A percentile compares a stretch with the other conserved stretches of the same genome.
These are phyloP conservation scores for Cyclanthera cordifolia DNA, from an alignment of 306 rosid species.

Conservation along the genomic window DNA sequence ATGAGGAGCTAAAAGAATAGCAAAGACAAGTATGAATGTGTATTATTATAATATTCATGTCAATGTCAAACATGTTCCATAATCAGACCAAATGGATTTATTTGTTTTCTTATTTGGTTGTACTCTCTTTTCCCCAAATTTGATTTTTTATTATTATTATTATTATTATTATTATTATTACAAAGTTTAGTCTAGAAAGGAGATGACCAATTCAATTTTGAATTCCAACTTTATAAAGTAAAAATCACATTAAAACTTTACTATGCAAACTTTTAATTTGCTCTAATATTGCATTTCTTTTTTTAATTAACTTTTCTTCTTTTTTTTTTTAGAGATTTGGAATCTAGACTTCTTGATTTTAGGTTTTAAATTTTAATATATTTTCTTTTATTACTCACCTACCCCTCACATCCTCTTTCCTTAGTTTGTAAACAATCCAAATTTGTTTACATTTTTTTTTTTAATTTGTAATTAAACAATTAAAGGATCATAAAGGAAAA, in stretches of 20 bases:
- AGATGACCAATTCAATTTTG: background rate
- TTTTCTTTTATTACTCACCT: background rate
- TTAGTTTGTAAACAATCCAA: background rate
- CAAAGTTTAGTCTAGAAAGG: conserved; percentile 1
- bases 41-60: conserved; percentile 6
- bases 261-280: background rate
- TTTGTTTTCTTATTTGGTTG: conserved; percentile 13
- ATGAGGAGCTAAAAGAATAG: background rate
- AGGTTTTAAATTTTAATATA: background rate
- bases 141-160: background rate
- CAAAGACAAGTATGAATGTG: conserved; percentile 9
- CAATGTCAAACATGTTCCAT: background rate
- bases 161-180: background rate
- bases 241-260: background rate
- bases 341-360: background rate
- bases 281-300: background rate
- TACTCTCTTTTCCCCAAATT: background rate
- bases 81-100: background rate
- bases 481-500: no score
- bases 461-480: no score
- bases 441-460: background rate
- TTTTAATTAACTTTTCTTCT: background rate
- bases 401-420: background rate
- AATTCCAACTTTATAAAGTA: conserved; percentile 3
- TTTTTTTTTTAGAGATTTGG: background rate